These are phyloP conservation scores for Plenodomus biglobosus DNA, from an alignment of 2,329 filamentous ascomycete genomes.

Conservation along the genomic window DNA sequence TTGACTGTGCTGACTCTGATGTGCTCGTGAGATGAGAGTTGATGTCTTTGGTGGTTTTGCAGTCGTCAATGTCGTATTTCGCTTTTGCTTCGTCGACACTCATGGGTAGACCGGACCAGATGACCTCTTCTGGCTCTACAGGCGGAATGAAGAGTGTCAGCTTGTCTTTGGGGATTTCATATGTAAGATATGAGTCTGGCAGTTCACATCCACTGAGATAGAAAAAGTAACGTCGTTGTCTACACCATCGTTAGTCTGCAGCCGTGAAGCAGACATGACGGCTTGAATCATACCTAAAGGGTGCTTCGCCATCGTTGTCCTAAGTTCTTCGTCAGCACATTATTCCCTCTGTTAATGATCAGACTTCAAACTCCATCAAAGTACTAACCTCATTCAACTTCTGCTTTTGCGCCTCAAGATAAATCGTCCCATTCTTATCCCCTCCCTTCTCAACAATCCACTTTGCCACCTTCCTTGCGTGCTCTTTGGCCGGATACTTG, in stretches of 20 bases:
- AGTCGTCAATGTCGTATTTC: slow-evolving; percentile 68
- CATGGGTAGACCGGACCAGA: slow-evolving; percentile 89
- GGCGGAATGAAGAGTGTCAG: slow-evolving; percentile 90
- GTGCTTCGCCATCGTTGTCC: slow-evolving; percentile 82
- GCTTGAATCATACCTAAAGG: slow-evolving; percentile 65
- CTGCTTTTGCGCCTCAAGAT: slow-evolving; percentile 82
- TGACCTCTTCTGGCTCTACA: slow-evolving; percentile 81
- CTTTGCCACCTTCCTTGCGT: slow-evolving; percentile 80
- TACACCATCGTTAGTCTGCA: slow-evolving; percentile 36
- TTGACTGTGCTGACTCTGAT: slow-evolving; percentile 50
- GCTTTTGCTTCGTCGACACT: slow-evolving; percentile 72
- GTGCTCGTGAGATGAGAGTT: slow-evolving; percentile 68
- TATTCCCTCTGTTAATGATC: neutral
- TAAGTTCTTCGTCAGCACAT: slow-evolving; percentile 12
- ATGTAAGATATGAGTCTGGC: slow-evolving; percentile 77
- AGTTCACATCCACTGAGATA: slow-evolving; percentile 87
- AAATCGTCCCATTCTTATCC: slow-evolving; percentile 71
- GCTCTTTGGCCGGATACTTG: slow-evolving; percentile 81
- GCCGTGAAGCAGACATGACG: neutral
- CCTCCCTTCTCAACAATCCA: slow-evolving; percentile 69
- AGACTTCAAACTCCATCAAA: neutral
- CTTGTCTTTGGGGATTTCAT: slow-evolving; percentile 72
- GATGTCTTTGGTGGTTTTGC: slow-evolving; percentile 71
- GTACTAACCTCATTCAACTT: slow-evolving; percentile 67
- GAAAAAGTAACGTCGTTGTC: slow-evolving; percentile 90